phyloP scores from a whole-genome alignment of 495 filamentous ascomycete species.

The Penicillium ochrochloron region DNA sequence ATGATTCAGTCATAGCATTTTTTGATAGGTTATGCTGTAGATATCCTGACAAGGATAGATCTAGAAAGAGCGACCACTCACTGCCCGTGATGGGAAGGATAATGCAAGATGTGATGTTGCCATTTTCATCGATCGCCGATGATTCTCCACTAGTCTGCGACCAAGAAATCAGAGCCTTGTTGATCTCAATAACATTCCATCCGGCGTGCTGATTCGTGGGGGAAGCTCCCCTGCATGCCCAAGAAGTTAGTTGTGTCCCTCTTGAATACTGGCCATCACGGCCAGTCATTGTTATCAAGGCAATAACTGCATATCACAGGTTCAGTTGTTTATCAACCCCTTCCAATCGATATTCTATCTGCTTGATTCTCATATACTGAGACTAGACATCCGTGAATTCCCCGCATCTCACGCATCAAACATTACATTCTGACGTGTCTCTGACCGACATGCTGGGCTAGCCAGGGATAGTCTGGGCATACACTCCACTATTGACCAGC shows the following conservation, averaged over 20 bases:
- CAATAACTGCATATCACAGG: neutral
- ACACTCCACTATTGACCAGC: conserved; percentile 18
- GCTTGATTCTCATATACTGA: neutral
- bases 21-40: neutral
- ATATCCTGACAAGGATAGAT: neutral
- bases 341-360: neutral
- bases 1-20: neutral
- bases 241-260: conserved; percentile 11
- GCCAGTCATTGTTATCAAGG: neutral
- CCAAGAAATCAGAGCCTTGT: conserved; percentile 11
- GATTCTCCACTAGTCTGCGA: conserved; percentile 11
- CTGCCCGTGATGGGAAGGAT: neutral
- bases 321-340: neutral
- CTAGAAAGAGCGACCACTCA: neutral
- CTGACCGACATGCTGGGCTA: conserved; percentile 10
- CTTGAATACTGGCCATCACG: conserved; percentile 5
- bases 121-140: conserved; percentile 14
- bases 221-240: conserved; percentile 17
- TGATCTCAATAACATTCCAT: neutral
- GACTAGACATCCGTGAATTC: neutral
- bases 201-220: conserved; percentile 6
- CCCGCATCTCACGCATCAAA: conserved; percentile 1
- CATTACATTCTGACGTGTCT: neutral
- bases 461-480: conserved; percentile 16
- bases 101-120: neutral